These are phyloP conservation scores for Eucalyptus caleyi DNA, from an alignment of 345 rosid genomes.

Conservation along the genomic window DNA sequence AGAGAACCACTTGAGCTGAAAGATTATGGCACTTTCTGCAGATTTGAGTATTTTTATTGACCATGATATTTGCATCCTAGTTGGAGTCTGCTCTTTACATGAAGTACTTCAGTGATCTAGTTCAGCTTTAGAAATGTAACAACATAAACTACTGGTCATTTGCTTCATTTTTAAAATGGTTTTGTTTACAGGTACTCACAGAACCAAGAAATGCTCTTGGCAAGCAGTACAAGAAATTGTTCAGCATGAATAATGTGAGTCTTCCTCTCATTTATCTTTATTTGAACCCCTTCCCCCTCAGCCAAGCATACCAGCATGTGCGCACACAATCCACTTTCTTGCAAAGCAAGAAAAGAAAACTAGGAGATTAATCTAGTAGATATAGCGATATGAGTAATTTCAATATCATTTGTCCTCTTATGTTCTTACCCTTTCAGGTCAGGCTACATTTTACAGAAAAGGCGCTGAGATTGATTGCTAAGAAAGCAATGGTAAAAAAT, in stretches of 20 bases:
- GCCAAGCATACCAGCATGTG: not conserved
- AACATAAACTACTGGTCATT: not conserved
- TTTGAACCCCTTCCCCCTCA: not conserved
- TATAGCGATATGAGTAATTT: not conserved
- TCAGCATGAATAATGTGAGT: constrained; percentile 82
- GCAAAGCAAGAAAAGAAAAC: not conserved
- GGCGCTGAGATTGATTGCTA: constrained; percentile 68
- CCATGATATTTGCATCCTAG: not conserved
- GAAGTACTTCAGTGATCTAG: not conserved
- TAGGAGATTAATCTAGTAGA: not conserved
- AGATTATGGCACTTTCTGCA: not conserved
- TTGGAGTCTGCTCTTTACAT: not conserved
- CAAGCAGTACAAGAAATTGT: constrained; percentile 88
- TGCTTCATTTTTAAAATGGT: not conserved
- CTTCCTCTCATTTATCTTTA: not conserved
- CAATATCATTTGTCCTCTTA: not conserved
- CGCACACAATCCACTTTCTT: not conserved
- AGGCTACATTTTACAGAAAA: constrained; percentile 73
- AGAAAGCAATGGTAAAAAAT: constrained; percentile 80
- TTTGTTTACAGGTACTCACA: constrained; percentile 47
- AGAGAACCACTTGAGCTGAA: not conserved
- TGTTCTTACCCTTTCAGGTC: constrained; percentile 40
- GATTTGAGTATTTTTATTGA: not conserved
- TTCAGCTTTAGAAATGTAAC: not conserved
- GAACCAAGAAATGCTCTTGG: constrained; percentile 93